Conservation (phyloP, 306 rosid genomes). For the Lathyrus oleraceus region DNA sequence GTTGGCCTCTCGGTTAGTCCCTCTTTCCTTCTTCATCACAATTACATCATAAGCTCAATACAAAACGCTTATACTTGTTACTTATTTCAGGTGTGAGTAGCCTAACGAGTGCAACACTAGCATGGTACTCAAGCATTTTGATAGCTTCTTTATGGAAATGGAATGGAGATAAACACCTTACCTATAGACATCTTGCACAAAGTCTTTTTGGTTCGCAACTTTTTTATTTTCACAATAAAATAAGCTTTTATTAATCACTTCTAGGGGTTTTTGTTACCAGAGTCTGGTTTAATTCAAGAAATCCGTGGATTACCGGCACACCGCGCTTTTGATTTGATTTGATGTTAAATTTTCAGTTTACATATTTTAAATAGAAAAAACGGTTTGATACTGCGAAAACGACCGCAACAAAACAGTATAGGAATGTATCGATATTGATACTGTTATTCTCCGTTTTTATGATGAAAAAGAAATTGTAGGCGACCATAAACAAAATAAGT, state of each 20-base stretch:
- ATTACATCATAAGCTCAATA: no score
- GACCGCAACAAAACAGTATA: no score
- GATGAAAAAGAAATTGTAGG: no score
- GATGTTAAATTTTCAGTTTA: background rate
- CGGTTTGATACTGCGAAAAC: no score
- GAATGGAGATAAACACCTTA: constrained; percentile 73
- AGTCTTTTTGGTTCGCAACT: constrained; percentile 61
- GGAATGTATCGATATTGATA: no score
- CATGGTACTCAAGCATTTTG: constrained; percentile 76
- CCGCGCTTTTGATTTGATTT: background rate
- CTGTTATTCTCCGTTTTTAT: no score
- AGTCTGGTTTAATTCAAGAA: no score
- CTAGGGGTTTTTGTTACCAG: no score
- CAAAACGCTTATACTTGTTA: background rate
- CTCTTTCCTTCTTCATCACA: background rate
- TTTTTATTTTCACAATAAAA: background rate
- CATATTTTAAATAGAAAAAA: no score
- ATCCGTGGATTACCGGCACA: background rate
- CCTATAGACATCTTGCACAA: constrained; percentile 60
- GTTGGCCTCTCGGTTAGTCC: constrained; percentile 70
- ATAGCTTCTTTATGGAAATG: constrained; percentile 79
- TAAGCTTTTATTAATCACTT: no score
- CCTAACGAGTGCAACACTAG: constrained; percentile 67
- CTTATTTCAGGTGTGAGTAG: constrained; percentile 59
- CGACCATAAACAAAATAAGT: no score